phyloP scores from a whole-genome alignment of 495 filamentous ascomycete species.

The Hypoxylon lienhwacheense region DNA sequence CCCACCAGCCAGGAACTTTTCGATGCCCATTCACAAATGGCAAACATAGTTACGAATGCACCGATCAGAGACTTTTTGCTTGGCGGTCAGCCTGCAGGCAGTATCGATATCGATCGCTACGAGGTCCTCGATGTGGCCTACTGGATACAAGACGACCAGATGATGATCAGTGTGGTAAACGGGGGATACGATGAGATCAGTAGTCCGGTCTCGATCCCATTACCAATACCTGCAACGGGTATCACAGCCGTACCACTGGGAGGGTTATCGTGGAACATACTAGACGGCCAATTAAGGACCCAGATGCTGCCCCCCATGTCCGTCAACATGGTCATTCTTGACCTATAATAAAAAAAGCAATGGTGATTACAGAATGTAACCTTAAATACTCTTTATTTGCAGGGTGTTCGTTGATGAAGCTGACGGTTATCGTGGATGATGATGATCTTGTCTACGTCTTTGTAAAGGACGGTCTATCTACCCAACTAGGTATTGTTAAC shows the following conservation, averaged over 20 bases:
- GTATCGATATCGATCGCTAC: constrained; percentile 9
- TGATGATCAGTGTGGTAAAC: constrained; percentile 53
- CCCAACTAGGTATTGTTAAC: no score
- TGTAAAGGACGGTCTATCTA: no score
- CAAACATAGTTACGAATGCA: constrained; percentile 43
- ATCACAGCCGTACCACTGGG: constrained; percentile 31
- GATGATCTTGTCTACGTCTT: no score
- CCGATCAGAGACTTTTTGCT: constrained; percentile 50
- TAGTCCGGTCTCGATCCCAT: constrained; percentile 26
- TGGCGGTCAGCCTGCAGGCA: constrained; percentile 36
- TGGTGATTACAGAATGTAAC: no score
- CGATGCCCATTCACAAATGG: constrained; percentile 49
- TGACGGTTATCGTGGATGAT: no score
- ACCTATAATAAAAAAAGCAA: constrained; percentile 2
- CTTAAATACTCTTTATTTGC: no score
- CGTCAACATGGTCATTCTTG: constrained; percentile 29
- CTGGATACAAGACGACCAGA: constrained; percentile 43
- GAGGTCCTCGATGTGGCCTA: constrained; percentile 48
- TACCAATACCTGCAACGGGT: constrained; percentile 14
- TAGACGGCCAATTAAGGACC: constrained; percentile 13
- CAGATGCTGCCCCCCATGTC: constrained; percentile 32
- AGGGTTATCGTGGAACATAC: constrained; percentile 23
- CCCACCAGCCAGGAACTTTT: constrained; percentile 49
- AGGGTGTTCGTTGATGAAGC: no score
- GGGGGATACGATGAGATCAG: constrained; percentile 39